phyloP scores from a whole-genome alignment of 208 protist genomes.

The Crithidia expoeki region DNA sequence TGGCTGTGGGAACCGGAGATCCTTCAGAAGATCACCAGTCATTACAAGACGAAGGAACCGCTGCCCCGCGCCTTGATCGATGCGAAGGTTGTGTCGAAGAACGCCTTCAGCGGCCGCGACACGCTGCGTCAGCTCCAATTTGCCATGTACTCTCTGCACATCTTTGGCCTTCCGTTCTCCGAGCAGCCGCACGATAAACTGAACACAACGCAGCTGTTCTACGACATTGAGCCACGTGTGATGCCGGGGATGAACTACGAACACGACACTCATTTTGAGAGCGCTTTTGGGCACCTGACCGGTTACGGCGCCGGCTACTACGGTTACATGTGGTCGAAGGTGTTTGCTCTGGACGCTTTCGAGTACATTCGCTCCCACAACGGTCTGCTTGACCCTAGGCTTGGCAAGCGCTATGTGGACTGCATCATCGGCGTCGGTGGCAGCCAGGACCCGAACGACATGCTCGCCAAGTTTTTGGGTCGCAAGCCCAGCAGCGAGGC shows the following conservation, averaged over 20 bases:
- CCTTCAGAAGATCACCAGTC: constrained; percentile 72
- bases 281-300: constrained; percentile 79
- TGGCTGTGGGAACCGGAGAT: constrained; percentile 90
- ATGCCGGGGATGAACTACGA: constrained; percentile 67
- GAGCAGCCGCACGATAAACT: constrained; percentile 46
- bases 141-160: constrained; percentile 76
- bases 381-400: constrained; percentile 66
- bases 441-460: constrained; percentile 72
- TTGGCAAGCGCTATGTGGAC: constrained; percentile 72
- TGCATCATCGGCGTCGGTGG: constrained; percentile 82
- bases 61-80: constrained; percentile 73
- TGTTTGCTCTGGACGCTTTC: constrained; percentile 86
- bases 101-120: constrained; percentile 71
- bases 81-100: constrained; percentile 80
- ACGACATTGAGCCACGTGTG: constrained; percentile 53
- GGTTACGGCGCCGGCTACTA: constrained; percentile 87
- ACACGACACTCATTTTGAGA: constrained; percentile 74
- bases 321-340: constrained; percentile 89
- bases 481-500: constrained; percentile 82
- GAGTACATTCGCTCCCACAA: constrained; percentile 72
- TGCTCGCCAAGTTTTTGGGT: constrained; percentile 82
- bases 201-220: constrained; percentile 66
- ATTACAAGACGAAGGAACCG: constrained; percentile 83
- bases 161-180: constrained; percentile 76
- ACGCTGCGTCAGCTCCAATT: constrained; percentile 81